These are phyloP conservation scores for Pecoramyces ruminantium DNA, from an alignment of 192 early-diverging fungal genomes.

Conservation along the genomic window DNA sequence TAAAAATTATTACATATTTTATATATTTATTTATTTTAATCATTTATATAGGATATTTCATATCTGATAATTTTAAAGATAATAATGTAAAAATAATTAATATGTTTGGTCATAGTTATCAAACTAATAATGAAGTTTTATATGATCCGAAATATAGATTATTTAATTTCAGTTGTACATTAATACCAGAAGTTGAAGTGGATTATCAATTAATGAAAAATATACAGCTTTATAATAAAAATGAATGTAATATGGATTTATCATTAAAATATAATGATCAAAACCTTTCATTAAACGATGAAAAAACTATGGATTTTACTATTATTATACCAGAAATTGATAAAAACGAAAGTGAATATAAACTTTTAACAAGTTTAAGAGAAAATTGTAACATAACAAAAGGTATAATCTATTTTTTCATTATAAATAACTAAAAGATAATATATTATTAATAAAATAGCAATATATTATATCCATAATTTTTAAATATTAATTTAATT, in stretches of 20 bases:
- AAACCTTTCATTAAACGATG: not conserved
- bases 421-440: no score
- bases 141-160: not conserved
- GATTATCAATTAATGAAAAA: not conserved
- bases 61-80: not conserved
- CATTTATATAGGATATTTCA: not conserved
- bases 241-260: not conserved
- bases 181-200: not conserved
- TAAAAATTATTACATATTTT: no score
- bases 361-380: not conserved
- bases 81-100: not conserved
- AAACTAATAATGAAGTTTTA: not conserved
- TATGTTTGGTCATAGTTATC: not conserved
- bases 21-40: not conserved
- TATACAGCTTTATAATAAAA: not conserved
- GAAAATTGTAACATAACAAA: not conserved
- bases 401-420: not conserved
- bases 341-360: not conserved
- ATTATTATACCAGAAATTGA: not conserved
- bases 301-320: not conserved
- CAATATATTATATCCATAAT: not conserved
- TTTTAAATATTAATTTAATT: no score
- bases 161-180: not conserved
- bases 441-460: no score
- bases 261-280: not conserved